phyloP scores from a whole-genome alignment of 1,284 basidiomycete genomes.

The Cutaneotrichosporon sp. region DNA sequence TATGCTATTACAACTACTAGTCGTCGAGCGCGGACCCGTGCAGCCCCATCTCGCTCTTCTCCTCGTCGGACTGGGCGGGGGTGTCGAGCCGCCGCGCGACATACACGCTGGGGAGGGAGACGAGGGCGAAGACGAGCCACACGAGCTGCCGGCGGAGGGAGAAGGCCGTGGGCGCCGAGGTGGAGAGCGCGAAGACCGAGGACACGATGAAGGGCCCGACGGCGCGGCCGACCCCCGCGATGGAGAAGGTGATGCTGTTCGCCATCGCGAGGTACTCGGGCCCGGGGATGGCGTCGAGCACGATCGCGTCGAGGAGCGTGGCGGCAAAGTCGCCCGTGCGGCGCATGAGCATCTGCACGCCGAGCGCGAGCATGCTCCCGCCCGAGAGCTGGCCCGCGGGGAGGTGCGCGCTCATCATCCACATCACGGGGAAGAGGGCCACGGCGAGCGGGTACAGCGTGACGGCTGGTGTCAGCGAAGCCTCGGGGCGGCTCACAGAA shows the following conservation, averaged over 20 bases:
- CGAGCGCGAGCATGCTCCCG: conserved; percentile 24
- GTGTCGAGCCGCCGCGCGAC: conserved; percentile 26
- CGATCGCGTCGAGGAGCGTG: conserved; percentile 42
- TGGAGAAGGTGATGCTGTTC: conserved; percentile 43
- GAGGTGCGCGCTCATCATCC: conserved; percentile 28
- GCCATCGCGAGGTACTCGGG: conserved; percentile 42
- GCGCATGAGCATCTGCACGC: conserved; percentile 38
- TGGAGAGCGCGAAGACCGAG: conserved; percentile 40
- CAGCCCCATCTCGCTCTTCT: not conserved
- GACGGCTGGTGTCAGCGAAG: conserved; percentile 27
- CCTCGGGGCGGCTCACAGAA: conserved; percentile 22
- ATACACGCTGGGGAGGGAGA: conserved; percentile 34
- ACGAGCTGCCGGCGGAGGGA: conserved; percentile 35
- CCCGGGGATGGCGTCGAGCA: conserved; percentile 40
- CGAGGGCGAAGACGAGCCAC: conserved; percentile 35
- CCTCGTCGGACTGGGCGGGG: not conserved
- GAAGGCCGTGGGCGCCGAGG: conserved; percentile 24
- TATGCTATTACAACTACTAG: not conserved
- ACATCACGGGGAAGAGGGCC: conserved; percentile 38
- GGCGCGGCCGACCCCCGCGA: conserved; percentile 36
- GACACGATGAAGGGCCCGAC: conserved; percentile 40
- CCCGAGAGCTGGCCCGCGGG: not conserved
- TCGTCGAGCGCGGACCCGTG: conserved; percentile 4
- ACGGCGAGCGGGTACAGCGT: conserved; percentile 34
- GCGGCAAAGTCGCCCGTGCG: conserved; percentile 40